Evolutionary conservation across 306 rosid species (phyloP), one percentile per base, ranked within the genome.

Genomic region (Lagenaria siceraria): DNA sequence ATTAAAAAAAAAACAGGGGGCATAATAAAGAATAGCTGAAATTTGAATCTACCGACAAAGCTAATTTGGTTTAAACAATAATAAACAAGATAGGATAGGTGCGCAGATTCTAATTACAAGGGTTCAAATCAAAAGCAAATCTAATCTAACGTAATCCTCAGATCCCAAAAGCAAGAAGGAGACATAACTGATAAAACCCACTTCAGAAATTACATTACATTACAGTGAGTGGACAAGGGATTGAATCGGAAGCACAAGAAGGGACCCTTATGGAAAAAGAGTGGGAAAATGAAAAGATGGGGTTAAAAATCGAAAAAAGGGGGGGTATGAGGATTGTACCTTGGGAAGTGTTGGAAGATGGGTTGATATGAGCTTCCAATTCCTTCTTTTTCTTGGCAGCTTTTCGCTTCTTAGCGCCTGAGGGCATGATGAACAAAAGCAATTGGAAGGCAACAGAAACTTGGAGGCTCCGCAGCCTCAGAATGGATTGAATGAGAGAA

Each of bases 371-470:
- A 87, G 88, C 78, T 82, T 82, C 88, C 80, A 80, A 54, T 73
- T 80, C 89, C 88, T 87, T 91, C 79, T 77, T 77, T 46, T 77
- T 77, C 79, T 77, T 77, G n/a, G 79, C 79, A 60, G 79, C 79
- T 77, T 77, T 77, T 43, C 79, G 66, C 48, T 48, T 77, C 79
- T 61, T 77, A 42, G 79, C 72, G 81, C 96, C 97, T 69, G 93
- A 81, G 18, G 98, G 98, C 98, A 87, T 87, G 85, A 87, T 83
- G 62, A 51, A 17, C 25, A 48, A 27, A 62, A 36, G 70, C 10
- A 49, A 73, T 29, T 29, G 61, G 55, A 13, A 53, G 19, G 25
- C 19, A 29, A 31, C 21, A 61, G 40, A 36, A 64, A 64, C 48
- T 64, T 19, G 42, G 46, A 25, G 63, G 63, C 74, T 40, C 52